Conservation (phyloP, 192 early-diverging fungal species). For the Rhizoclosmatium sp. region DNA sequence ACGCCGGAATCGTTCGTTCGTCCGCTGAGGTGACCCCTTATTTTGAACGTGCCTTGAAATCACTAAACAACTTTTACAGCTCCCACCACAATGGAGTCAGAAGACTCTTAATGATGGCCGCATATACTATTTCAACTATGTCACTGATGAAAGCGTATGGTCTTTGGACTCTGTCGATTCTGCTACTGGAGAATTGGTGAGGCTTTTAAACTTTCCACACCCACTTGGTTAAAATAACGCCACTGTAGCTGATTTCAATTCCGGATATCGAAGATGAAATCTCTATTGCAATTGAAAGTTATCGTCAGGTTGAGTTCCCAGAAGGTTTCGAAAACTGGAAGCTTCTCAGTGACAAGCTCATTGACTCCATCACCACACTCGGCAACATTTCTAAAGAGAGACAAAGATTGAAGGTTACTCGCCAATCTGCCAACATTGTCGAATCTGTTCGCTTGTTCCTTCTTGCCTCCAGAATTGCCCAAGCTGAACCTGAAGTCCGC, state of each 20-base stretch:
- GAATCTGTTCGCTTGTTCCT: conserved; percentile 64
- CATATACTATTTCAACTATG: conserved; percentile 72
- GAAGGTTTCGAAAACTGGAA: conserved; percentile 44
- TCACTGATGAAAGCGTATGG: conserved; percentile 74
- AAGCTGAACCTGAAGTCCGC: conserved; percentile 53
- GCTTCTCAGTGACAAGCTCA: conserved; percentile 49
- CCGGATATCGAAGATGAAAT: conserved; percentile 48
- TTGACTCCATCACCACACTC: conserved; percentile 49
- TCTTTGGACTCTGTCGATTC: conserved; percentile 42
- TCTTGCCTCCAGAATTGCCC: conserved; percentile 50
- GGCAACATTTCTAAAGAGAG: conserved; percentile 47
- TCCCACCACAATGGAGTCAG: conserved; percentile 69
- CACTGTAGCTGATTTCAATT: conserved; percentile 11
- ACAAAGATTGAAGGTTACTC: conserved; percentile 52
- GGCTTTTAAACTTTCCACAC: neutral
- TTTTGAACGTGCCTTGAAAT: neutral
- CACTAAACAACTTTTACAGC: conserved; percentile 11
- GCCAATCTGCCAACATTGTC: conserved; percentile 49
- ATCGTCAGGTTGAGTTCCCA: conserved; percentile 12
- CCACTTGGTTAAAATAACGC: neutral
- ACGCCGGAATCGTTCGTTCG: neutral
- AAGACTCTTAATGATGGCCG: conserved; percentile 65
- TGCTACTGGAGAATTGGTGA: conserved; percentile 53
- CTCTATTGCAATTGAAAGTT: neutral
- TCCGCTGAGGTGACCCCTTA: neutral